Evolutionary conservation across 2,329 filamentous ascomycete genomes (phyloP).

Genomic region (Colletotrichum eleusines): DNA sequence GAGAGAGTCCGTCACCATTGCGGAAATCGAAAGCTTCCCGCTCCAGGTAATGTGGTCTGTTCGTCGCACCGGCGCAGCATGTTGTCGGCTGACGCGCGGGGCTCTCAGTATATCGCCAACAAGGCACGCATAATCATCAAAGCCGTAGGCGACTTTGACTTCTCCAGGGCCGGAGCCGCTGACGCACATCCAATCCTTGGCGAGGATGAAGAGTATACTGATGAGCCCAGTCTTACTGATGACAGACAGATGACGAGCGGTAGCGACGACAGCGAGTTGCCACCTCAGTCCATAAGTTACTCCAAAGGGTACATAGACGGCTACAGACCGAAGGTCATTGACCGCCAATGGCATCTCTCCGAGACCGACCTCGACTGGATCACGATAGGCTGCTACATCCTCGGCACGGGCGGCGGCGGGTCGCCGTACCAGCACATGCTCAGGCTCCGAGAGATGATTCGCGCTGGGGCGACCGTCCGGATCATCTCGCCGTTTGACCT

Average conservation of each 20-base stretch:
- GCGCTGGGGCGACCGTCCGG: conserved; percentile 62
- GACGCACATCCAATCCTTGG: conserved; percentile 3
- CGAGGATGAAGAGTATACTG: background rate
- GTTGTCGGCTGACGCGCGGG: conserved; percentile 29
- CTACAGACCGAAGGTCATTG: conserved; percentile 49
- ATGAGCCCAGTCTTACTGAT: background rate
- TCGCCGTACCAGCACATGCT: conserved; percentile 56
- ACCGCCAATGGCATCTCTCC: conserved; percentile 52
- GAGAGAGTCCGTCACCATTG: conserved; percentile 58
- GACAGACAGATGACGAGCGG: background rate
- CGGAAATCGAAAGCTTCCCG: conserved; percentile 67
- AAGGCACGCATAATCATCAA: conserved; percentile 69
- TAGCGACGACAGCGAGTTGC: conserved; percentile 21
- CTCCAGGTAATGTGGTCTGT: conserved; percentile 55
- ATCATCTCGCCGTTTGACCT: conserved; percentile 62
- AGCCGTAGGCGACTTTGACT: conserved; percentile 70
- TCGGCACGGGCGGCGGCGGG: conserved; percentile 54
- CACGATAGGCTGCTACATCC: conserved; percentile 51
- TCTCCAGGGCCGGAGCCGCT: conserved; percentile 34
- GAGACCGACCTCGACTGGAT: conserved; percentile 53
- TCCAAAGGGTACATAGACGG: conserved; percentile 48
- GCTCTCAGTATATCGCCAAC: conserved; percentile 60
- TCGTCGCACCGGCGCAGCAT: no score
- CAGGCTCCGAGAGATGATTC: conserved; percentile 63
- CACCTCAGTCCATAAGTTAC: conserved; percentile 19